Conservation (phyloP, 805 yeast genomes). For the Ogataea minuta region DNA sequence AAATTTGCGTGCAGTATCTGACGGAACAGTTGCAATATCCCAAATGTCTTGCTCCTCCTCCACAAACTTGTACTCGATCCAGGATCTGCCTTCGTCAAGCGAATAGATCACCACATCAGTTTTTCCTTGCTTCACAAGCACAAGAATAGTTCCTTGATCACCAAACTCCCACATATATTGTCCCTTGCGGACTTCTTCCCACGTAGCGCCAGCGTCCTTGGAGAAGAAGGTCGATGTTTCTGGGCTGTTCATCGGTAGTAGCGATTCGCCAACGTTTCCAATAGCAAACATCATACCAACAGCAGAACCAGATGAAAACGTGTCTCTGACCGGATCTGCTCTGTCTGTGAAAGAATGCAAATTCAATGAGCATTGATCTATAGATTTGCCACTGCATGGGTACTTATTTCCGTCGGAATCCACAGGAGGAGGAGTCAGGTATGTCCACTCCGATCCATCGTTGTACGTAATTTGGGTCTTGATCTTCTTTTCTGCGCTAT, state of each 20-base stretch:
- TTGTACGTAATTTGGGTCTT: constrained; percentile 78
- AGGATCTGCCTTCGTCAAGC: constrained; percentile 73
- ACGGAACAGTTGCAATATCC: constrained; percentile 87
- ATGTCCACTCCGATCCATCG: constrained; percentile 89
- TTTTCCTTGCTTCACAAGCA: constrained; percentile 57
- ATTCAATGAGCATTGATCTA: constrained; percentile 72
- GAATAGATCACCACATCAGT: constrained; percentile 67
- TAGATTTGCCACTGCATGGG: constrained; percentile 44
- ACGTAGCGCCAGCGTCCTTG: constrained; percentile 86
- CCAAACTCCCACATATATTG: constrained; percentile 93
- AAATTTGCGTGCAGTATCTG: constrained; percentile 83
- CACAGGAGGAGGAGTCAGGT: constrained; percentile 62
- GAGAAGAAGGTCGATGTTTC: constrained; percentile 69
- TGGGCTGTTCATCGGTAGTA: constrained; percentile 42
- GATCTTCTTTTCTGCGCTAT: constrained; percentile 46
- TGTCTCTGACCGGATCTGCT: constrained; percentile 68
- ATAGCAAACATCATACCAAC: constrained; percentile 85
- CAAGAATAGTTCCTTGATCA: constrained; percentile 86
- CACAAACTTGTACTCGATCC: constrained; percentile 66
- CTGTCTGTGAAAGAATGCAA: constrained; percentile 91
- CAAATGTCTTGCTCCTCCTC: constrained; percentile 52
- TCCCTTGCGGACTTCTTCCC: constrained; percentile 78
- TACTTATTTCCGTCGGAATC: constrained; percentile 61
- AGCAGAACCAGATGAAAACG: constrained; percentile 85
- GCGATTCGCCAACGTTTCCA: constrained; percentile 80